These are phyloP conservation scores for Gastrolobium villosum DNA, from an alignment of 306 rosid genomes.

Conservation along the genomic window DNA sequence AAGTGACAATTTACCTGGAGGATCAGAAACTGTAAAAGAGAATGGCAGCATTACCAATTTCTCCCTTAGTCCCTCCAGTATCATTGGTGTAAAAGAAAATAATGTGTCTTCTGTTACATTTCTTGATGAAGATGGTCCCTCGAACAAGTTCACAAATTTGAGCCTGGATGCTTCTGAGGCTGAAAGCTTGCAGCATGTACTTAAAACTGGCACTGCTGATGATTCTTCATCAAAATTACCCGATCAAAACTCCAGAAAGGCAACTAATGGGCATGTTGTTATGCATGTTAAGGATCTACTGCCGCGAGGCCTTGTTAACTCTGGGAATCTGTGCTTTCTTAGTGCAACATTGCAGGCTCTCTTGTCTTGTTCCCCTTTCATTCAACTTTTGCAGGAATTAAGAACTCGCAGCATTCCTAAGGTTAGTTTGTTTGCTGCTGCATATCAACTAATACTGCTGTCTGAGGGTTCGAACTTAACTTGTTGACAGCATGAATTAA, in stretches of 20 bases:
- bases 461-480: constrained; percentile 26
- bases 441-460: constrained; percentile 16
- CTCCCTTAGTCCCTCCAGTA: constrained; percentile 29
- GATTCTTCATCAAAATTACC: constrained; percentile 47
- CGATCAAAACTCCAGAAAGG: constrained; percentile 51
- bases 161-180: constrained; percentile 50
- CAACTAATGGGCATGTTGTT: constrained; percentile 59
- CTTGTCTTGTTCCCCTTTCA: constrained; percentile 87
- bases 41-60: constrained; percentile 58
- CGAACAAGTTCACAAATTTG: constrained; percentile 63
- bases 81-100: constrained; percentile 47
- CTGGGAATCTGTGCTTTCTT: constrained; percentile 93
- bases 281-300: constrained; percentile 52
- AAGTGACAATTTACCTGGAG: constrained; percentile 43
- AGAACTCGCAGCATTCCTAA: constrained; percentile 68
- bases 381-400: constrained; percentile 77
- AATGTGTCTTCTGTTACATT: constrained; percentile 18
- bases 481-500: background rate
- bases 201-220: constrained; percentile 48
- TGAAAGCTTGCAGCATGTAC: constrained; percentile 50
- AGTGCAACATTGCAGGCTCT: constrained; percentile 94
- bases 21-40: constrained; percentile 50
- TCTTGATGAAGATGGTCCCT: constrained; percentile 48
- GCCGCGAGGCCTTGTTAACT: constrained; percentile 86
- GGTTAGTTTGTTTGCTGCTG: constrained; percentile 57